Percentiles rank a stretch among this genome's conserved stretches.
phyloP scores from a whole-genome alignment of 2,329 filamentous ascomycete genomes.

The Aureobasidium sp. region DNA sequence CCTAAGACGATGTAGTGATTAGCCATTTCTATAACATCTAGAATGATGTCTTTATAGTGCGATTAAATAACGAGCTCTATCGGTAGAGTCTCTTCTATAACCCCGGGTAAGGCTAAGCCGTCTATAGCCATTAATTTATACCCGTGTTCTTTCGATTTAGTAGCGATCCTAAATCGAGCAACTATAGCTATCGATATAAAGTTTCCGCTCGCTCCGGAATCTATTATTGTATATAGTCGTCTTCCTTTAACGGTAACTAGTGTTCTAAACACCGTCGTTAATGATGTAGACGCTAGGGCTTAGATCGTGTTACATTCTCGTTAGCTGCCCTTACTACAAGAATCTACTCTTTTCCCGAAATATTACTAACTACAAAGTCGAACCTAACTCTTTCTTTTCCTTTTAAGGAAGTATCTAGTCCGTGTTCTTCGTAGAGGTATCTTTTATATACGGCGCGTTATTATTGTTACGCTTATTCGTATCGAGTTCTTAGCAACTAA shows the following conservation, averaged over 20 bases:
- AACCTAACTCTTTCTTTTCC: neutral
- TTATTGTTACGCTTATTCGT: no score
- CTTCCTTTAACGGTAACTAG: neutral
- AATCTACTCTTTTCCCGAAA: neutral
- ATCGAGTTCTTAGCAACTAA: neutral
- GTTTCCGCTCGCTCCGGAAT: neutral
- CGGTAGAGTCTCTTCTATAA: neutral
- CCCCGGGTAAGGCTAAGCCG: neutral
- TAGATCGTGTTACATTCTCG: neutral
- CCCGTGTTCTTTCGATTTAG: neutral
- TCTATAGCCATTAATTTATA: neutral
- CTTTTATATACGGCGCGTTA: no score
- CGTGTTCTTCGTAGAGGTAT: neutral
- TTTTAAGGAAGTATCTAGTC: neutral
- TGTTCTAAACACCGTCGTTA: neutral
- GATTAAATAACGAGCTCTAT: no score
- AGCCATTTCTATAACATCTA: no score
- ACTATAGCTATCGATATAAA: neutral
- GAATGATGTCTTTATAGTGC: no score
- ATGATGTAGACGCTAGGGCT: neutral
- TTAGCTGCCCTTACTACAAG: neutral
- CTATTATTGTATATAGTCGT: neutral
- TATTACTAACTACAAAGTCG: neutral
- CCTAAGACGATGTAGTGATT: no score
- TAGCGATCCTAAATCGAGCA: neutral